phyloP scores from a whole-genome alignment of 371 early-diverging fungal genomes.

The Thermomucor indicae-seudaticae region DNA sequence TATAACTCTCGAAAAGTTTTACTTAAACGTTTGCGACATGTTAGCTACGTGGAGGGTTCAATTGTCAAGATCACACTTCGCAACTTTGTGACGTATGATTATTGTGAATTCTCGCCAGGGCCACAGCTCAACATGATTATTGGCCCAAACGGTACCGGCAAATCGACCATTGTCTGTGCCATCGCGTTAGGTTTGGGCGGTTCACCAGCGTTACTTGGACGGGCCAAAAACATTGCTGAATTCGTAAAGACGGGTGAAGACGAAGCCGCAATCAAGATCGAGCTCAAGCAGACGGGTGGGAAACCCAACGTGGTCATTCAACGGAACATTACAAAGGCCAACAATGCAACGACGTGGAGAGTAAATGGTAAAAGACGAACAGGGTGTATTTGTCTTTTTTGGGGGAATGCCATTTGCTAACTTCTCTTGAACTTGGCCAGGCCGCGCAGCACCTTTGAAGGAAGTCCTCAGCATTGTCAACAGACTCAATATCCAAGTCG shows the following conservation, averaged over 20 bases:
- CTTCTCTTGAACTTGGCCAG: slow-evolving; percentile 21
- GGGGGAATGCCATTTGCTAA: background rate
- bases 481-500: slow-evolving; percentile 85
- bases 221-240: slow-evolving; percentile 84
- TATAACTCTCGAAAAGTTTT: background rate
- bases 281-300: slow-evolving; percentile 52
- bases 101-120: slow-evolving; percentile 81
- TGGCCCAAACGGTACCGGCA: slow-evolving; percentile 98
- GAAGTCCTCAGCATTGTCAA: slow-evolving; percentile 60
- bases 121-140: slow-evolving; percentile 97
- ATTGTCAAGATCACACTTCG: slow-evolving; percentile 77
- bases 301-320: slow-evolving; percentile 56
- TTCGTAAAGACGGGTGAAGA: slow-evolving; percentile 90
- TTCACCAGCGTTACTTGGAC: slow-evolving; percentile 74
- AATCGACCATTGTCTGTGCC: slow-evolving; percentile 97
- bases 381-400: background rate
- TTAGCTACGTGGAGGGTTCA: slow-evolving; percentile 65
- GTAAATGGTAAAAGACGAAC: slow-evolving; percentile 61
- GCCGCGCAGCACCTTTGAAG: slow-evolving; percentile 50
- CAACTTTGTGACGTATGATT: slow-evolving; percentile 93
- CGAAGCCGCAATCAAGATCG: slow-evolving; percentile 76
- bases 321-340: slow-evolving; percentile 63
- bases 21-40: background rate
- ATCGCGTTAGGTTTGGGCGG: slow-evolving; percentile 96
- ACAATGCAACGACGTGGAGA: slow-evolving; percentile 72